Evolutionary conservation across 768 basidiomycete genomes (phyloP), one percentile per base, ranked within the genome.

Genomic region (Arthromyces matolae): DNA sequence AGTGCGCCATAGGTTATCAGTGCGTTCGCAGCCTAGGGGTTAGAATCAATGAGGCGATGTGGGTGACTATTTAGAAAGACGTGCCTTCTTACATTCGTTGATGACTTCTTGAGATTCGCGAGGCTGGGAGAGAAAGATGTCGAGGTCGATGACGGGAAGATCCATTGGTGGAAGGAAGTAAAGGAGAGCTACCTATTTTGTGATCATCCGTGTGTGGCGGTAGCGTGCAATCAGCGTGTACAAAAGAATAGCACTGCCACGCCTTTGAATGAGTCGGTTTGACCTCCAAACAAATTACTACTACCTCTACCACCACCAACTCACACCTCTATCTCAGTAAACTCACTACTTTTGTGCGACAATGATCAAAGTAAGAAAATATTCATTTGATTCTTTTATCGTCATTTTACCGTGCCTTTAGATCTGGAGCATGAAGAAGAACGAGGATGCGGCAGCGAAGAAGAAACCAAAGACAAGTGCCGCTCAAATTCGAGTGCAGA

Each of bases 381-480:
- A 23, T 18, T 20, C 32, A 23, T 25, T 41, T 33, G 27, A 6
- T 24, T 27, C 27, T 28, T n/a, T 33, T 58, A n/a, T 50, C 51
- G 36, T 46, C 14, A 31, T 37, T 42, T 42, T 31, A 33, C 51
- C 55, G 54, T 54, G 27, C 48, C 12, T 35, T 32, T 52, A 99
- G 96, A 97, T 99, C 62, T 97, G 96, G 88, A 91, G 86, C 57
- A 93, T 99, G 88, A 98, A 98, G 84, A 98, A 98, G 85, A 90
- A 86, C 61, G 93, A 97, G 76, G 92, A 98, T 62, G 90, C 90
- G 47, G 93, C 93, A 45, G 86, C 91, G 5, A 97, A 93, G 88
- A 95, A 84, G 83, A 91, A 88, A 78, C 96, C 96, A 35, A 97
- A 95, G 82, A 96, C 93, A 36, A 92, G 90, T 62, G 95, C 96